Conservation (phyloP, 345 rosid species). For the Aurinia saxatilis region DNA sequence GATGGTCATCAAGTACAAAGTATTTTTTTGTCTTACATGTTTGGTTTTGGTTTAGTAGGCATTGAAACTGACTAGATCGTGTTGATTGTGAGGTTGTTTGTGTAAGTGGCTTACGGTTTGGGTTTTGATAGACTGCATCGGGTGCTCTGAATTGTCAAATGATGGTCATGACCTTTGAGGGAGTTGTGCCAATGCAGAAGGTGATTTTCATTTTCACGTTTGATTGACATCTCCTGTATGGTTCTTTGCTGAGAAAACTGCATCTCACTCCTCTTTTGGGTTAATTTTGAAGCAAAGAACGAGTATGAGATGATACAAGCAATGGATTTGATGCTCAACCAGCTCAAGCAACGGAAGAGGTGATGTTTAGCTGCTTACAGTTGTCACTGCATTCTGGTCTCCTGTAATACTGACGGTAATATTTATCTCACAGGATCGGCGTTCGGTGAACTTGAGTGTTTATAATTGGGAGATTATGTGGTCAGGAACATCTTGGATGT, state of each 20-base stretch:
- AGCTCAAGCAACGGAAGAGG: conserved; percentile 36
- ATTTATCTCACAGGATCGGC: conserved; percentile 41
- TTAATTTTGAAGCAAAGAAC: conserved; percentile 90
- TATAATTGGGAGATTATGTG: conserved; percentile 69
- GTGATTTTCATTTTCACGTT: conserved; percentile 20
- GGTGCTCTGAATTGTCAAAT: conserved; percentile 98
- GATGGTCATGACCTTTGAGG: conserved; percentile 93
- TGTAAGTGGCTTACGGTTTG: conserved; percentile 4
- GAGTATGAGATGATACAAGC: conserved; percentile 83
- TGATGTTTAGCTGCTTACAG: conserved; percentile 22
- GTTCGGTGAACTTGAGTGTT: conserved; percentile 43
- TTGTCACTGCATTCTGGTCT: conserved; percentile 8
- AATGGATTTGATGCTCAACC: conserved; percentile 37
- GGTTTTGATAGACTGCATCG: conserved; percentile 64
- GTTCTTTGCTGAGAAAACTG: not conserved
- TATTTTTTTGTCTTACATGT: not conserved
- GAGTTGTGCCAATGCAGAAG: conserved; percentile 98
- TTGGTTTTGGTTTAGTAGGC: not conserved
- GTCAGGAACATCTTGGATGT: conserved; percentile 82
- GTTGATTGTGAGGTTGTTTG: conserved; percentile 3
- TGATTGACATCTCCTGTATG: not conserved
- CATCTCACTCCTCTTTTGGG: conserved; percentile 36
- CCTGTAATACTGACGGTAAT: not conserved
- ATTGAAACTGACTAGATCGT: not conserved
- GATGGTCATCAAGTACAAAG: not conserved